Conservation (phyloP, 1,139 yeast species). For the Hansenula lynferdii region DNA sequence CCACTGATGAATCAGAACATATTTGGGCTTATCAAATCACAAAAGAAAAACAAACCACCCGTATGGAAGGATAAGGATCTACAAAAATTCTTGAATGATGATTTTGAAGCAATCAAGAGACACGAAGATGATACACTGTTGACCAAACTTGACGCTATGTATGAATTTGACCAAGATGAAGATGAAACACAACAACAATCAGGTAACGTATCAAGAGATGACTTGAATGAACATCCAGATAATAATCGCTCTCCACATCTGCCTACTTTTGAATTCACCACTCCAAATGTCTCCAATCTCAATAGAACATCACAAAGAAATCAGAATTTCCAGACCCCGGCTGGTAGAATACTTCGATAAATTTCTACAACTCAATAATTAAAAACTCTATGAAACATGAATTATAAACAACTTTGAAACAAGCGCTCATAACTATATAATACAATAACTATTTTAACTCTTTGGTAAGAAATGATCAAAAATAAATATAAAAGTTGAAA, state of each 20-base stretch:
- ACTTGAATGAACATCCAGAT: too few species aligned
- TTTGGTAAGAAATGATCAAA: too few species aligned
- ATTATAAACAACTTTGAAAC: background rate
- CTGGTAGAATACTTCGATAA: constrained; percentile 21
- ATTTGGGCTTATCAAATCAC: constrained; percentile 24
- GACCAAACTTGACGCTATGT: constrained; percentile 7
- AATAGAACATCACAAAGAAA: constrained; percentile 11
- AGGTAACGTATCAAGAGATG: too few species aligned
- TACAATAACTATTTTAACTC: background rate
- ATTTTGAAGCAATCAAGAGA: constrained; percentile 3
- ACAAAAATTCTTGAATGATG: constrained; percentile 22
- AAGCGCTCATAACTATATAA: background rate
- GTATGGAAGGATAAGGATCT: constrained; percentile 32
- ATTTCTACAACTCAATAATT: background rate
- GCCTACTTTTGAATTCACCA: constrained; percentile 12
- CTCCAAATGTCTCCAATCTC: constrained; percentile 16
- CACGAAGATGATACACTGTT: constrained; percentile 7
- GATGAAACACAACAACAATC: constrained; percentile 9
- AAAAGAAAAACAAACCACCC: constrained; percentile 21
- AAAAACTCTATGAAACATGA: background rate
- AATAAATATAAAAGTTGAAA: too few species aligned
- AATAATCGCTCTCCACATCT: background rate
- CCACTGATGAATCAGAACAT: constrained; percentile 10
- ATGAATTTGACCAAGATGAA: constrained; percentile 1
- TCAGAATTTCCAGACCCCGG: constrained; percentile 23